These are phyloP conservation scores for Tagetes patula DNA, from an alignment of 129 eudicot species.

Conservation along the genomic window DNA sequence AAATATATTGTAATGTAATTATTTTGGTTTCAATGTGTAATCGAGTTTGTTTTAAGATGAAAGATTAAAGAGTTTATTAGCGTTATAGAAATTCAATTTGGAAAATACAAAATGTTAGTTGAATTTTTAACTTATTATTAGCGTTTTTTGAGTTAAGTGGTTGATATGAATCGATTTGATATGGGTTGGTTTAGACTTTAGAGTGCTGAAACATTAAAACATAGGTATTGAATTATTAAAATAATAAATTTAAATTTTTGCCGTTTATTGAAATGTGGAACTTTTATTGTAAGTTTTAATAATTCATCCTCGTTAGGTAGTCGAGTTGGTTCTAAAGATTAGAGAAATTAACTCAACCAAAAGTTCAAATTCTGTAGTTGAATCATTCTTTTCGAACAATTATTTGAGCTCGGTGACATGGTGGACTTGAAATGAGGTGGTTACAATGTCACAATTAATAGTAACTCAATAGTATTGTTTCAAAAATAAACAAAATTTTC, in stretches of 20 bases:
- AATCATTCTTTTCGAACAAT: too few relatives aligned
- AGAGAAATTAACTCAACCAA: too few relatives aligned
- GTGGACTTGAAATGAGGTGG: too few relatives aligned
- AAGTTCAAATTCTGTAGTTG: too few relatives aligned
- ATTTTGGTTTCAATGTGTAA: not conserved
- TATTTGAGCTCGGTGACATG: too few relatives aligned
- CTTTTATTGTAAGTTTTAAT: not conserved
- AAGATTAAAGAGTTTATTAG: not conserved
- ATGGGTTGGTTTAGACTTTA: not conserved
- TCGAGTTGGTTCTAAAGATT: not conserved
- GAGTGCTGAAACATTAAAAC: not conserved
- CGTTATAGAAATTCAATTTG: not conserved
- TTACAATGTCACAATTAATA: too few relatives aligned
- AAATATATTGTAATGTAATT: not conserved
- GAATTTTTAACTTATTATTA: not conserved
- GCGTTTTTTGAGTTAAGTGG: not conserved
- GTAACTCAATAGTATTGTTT: too few relatives aligned
- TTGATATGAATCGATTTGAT: not conserved
- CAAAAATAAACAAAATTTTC: too few relatives aligned
- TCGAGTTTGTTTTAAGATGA: not conserved
- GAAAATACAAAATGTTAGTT: not conserved
- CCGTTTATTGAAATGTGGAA: not conserved
- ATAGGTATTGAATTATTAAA: not conserved
- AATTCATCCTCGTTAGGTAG: not conserved
- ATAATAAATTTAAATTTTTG: not conserved